Evolutionary conservation across 345 rosid genomes (phyloP), one percentile per base, ranked within the genome.

Genomic region (Pistacia integerrima): DNA sequence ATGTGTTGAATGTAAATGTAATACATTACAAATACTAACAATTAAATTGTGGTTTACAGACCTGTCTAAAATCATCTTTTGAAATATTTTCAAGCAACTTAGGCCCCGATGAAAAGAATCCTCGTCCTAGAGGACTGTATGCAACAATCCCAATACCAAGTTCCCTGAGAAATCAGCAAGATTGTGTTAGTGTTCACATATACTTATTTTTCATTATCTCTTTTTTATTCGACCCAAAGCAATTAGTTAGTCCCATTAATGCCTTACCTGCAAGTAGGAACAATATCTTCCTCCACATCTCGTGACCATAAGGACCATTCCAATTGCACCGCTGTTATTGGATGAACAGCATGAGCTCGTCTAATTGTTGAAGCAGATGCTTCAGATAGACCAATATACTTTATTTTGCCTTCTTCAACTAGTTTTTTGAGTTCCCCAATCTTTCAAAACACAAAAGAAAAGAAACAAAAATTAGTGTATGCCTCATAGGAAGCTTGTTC

Each of bases 131-230:
- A 59, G 93, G 92, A 78, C 94, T 83, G 74, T 90, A 92, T 0
- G 91, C 88, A 55, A 90, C 97, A 77, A 92, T 87, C 18, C 94
- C 90, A 11, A 90, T 92, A 59, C 94, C 93, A 67, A 91, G 95
- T 67, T 91, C 93, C 84, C 95, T 88, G 55, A 11, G 49, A 41
- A 86, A 60, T 22, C 1, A 54, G 48, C 41, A 3, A 49, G 22
- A 16, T 20, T 4, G 16, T 38, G 16, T 64, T 36, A 18, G 25
- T 61, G 46, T 41, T 41, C n/a, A n/a, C 46, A 64, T 44, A 17
- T 36, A 1, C 2, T 3, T 10, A 64, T 0, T n/a, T 66, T 49
- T 28, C n/a, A n/a, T 28, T 28, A 28, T 28, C 30, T 28, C 2
- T 28, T 28, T 28, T 28, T 28, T 28, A 41, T 41, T 41, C 7